Base-by-base conservation (phyloP, 257 asterid species). In the Verbascum thapsus region DNA sequence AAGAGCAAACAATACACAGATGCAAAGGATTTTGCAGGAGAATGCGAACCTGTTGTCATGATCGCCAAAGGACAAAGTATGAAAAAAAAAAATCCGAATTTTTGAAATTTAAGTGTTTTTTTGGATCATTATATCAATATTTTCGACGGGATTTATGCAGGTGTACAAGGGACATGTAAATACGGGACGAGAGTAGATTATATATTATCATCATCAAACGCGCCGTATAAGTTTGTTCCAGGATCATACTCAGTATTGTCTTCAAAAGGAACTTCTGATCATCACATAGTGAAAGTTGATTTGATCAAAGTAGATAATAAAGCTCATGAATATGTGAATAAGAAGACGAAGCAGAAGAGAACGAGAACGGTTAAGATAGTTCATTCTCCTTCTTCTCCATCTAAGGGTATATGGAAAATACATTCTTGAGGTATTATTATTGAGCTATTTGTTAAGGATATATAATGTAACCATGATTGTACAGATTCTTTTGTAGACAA, bases 21-120 rank as follows among this genome's bases (percentile, higher is more conserved):
- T 59, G 96, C 97, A 1, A 89, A 89, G 74, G 88, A 83, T 57
- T 92, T 75, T 40, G 86, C 96, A 3, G 97, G 99, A 8, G 97
- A 89, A 70, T 92, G 96, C 45, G 99, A 92, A 61, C 71, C 97
- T 6, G 99, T 89, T 6, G 99, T 92, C 19, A 82, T 89, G 90
- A 89, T 92, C 43, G 99, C 96, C 81, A 92, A 87, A 80, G 97
- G 99, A 58, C 99, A 92, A 66, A 92, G 99, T 92, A 87, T 12
- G 79, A n/a, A n/a, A n/a, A n/a, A n/a, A n/a, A n/a, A n/a, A n/a
- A n/a, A n/a, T n/a, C n/a, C n/a, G n/a, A 26, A 2, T 26, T 26
- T 26, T 26, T 26, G 32, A 26, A 26, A 26, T 26, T 26, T n/a
- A n/a, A n/a, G n/a, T n/a, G 32, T 5, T 26, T 26, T 1, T 26